phyloP scores from a whole-genome alignment of 805 yeast genomes.

The Kluyveromyces nonfermentans region DNA sequence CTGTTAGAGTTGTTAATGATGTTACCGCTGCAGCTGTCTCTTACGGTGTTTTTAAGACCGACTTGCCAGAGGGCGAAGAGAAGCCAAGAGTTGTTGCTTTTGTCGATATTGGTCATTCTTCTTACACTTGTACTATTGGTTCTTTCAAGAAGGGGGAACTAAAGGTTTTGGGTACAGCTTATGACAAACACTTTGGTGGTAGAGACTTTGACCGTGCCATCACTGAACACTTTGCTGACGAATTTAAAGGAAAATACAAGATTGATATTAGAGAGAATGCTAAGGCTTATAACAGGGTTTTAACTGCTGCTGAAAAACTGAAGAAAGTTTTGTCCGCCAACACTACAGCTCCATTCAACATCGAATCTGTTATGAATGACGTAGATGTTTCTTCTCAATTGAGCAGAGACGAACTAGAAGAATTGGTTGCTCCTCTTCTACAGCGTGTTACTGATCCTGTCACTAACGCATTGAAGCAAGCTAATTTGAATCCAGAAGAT shows the following conservation, averaged over 20 bases:
- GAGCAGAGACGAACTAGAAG: conserved; percentile 89
- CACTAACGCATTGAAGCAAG: conserved; percentile 70
- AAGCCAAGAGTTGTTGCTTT: conserved; percentile 85
- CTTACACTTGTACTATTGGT: conserved; percentile 82
- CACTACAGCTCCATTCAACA: conserved; percentile 84
- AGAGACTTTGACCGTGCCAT: conserved; percentile 91
- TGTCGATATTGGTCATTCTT: conserved; percentile 94
- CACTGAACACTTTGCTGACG: conserved; percentile 89
- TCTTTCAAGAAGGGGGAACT: conserved; percentile 94
- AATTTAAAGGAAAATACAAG: conserved; percentile 85
- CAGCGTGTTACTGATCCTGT: conserved; percentile 69
- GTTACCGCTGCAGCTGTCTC: conserved; percentile 98
- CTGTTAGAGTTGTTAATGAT: conserved; percentile 96
- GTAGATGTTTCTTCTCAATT: conserved; percentile 86
- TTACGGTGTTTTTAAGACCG: conserved; percentile 97
- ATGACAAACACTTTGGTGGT: conserved; percentile 96
- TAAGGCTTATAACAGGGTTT: conserved; percentile 89
- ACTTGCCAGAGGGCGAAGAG: conserved; percentile 75
- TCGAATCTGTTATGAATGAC: conserved; percentile 96
- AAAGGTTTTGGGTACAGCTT: conserved; percentile 84
- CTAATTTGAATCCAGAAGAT: conserved; percentile 63
- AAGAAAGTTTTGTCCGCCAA: conserved; percentile 97
- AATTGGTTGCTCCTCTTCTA: conserved; percentile 72
- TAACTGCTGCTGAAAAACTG: conserved; percentile 83
- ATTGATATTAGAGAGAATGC: conserved; percentile 86